Evolutionary conservation across 768 basidiomycete species (phyloP).

Genomic region (Agrocybe chaxingu): DNA sequence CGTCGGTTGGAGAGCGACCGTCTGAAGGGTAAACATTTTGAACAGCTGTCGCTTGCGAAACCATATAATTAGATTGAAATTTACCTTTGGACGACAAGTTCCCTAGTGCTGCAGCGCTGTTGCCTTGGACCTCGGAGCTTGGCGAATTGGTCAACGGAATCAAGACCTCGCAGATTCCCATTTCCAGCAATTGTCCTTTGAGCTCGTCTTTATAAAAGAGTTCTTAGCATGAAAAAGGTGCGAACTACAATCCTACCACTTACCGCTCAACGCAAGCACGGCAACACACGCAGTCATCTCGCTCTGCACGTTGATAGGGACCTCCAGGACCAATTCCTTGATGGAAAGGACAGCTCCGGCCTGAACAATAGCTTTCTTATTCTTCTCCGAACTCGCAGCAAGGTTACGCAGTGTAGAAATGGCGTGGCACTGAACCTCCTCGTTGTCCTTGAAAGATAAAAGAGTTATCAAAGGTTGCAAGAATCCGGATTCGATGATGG

Average conservation of each 20-base stretch:
- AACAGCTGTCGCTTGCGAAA: not conserved
- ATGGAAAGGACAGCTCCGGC: constrained; percentile 96
- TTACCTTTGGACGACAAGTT: constrained; percentile 95
- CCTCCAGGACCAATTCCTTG: constrained; percentile 92
- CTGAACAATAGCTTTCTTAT: constrained; percentile 96
- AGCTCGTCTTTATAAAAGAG: constrained; percentile 71
- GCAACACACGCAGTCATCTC: constrained; percentile 99
- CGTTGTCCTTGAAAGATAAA: constrained; percentile 97
- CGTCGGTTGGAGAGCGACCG: constrained; percentile 72
- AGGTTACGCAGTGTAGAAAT: constrained; percentile 96
- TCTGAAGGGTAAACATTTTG: constrained; percentile 38
- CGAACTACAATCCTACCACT: constrained; percentile 20
- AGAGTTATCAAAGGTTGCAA: constrained; percentile 93
- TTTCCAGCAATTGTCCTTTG: constrained; percentile 93
- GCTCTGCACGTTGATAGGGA: constrained; percentile 95
- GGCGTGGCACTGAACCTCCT: constrained; percentile 99
- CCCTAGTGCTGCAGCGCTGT: constrained; percentile 95
- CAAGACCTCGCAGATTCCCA: constrained; percentile 97
- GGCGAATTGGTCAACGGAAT: constrained; percentile 96
- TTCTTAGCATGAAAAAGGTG: not conserved
- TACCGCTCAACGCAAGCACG: constrained; percentile 92
- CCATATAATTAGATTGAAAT: constrained; percentile 9
- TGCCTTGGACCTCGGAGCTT: constrained; percentile 97
- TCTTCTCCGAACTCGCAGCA: constrained; percentile 96
- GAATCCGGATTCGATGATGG: constrained; percentile 98